phyloP scores from a whole-genome alignment of 306 rosid species.

The Casuarina glauca region DNA sequence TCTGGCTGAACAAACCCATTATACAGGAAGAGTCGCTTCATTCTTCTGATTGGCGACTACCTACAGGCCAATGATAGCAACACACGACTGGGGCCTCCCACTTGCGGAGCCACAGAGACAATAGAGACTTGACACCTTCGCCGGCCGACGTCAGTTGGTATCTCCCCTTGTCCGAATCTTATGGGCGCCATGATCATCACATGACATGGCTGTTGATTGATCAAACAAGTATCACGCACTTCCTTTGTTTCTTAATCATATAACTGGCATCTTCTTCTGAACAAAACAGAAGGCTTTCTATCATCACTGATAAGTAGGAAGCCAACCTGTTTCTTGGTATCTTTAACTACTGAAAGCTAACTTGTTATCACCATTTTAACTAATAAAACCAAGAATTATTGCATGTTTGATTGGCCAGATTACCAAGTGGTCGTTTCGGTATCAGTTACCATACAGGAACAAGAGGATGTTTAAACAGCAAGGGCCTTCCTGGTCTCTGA shows the following conservation, averaged over 20 bases:
- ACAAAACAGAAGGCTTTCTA: neutral
- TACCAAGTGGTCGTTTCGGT: constrained; percentile 29
- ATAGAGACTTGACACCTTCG: constrained; percentile 54
- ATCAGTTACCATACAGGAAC: neutral
- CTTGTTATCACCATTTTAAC: constrained; percentile 26
- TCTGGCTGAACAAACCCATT: constrained; percentile 41
- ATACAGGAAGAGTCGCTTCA: constrained; percentile 38
- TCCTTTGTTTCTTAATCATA: constrained; percentile 18
- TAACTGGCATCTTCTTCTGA: constrained; percentile 31
- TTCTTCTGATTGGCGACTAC: constrained; percentile 48
- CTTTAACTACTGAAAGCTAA: constrained; percentile 5
- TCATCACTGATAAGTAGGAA: constrained; percentile 22
- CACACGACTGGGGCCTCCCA: constrained; percentile 58
- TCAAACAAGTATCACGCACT: constrained; percentile 38
- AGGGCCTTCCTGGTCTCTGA: neutral
- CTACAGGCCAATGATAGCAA: constrained; percentile 50
- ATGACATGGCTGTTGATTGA: constrained; percentile 41
- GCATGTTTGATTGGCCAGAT: constrained; percentile 34
- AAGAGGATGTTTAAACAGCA: constrained; percentile 3
- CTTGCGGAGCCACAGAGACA: constrained; percentile 59
- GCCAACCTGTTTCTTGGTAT: constrained; percentile 19
- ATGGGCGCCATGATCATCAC: constrained; percentile 61
- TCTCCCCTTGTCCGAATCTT: constrained; percentile 37
- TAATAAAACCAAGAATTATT: constrained; percentile 33
- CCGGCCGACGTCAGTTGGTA: constrained; percentile 40